Evolutionary conservation across 2,329 filamentous ascomycete species (phyloP).

Genomic region (Sordariomycetes sp.): DNA sequence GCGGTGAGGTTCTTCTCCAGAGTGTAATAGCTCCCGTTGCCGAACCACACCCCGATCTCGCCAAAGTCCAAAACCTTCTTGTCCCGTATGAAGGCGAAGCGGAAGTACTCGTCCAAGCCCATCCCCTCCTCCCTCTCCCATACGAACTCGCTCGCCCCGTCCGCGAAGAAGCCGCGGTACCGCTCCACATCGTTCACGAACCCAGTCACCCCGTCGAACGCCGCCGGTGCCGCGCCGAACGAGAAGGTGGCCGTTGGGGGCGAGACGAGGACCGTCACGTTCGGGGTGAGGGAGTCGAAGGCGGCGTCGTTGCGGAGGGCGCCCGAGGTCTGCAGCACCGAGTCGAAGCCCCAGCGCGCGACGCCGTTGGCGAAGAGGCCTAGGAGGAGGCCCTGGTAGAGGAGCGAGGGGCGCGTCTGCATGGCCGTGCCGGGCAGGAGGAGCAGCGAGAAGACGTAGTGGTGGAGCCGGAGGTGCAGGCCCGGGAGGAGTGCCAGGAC

Average conservation of each 20-base stretch:
- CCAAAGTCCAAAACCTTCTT: not conserved
- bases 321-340: constrained; percentile 55
- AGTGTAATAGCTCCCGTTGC: constrained; percentile 1
- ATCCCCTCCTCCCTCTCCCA: not conserved
- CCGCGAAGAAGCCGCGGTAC: not conserved
- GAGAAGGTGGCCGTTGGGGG: constrained; percentile 34
- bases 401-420: constrained; percentile 55
- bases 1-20: not conserved
- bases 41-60: not conserved
- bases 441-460: constrained; percentile 63
- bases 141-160: not conserved
- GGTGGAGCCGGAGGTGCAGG: constrained; percentile 60
- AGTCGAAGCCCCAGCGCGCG: constrained; percentile 62
- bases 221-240: constrained; percentile 7
- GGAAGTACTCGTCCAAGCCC: constrained; percentile 1
- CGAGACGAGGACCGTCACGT: constrained; percentile 13
- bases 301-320: constrained; percentile 42
- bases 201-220: not conserved
- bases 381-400: constrained; percentile 63
- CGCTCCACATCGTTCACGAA: constrained; percentile 4
- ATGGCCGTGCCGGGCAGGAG: constrained; percentile 62
- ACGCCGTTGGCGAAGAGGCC: constrained; percentile 72
- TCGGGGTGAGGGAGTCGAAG: constrained; percentile 27
- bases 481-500: constrained; percentile 40
- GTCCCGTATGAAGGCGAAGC: not conserved